phyloP scores from a whole-genome alignment of 495 filamentous ascomycete species.

The Tuber indicum region DNA sequence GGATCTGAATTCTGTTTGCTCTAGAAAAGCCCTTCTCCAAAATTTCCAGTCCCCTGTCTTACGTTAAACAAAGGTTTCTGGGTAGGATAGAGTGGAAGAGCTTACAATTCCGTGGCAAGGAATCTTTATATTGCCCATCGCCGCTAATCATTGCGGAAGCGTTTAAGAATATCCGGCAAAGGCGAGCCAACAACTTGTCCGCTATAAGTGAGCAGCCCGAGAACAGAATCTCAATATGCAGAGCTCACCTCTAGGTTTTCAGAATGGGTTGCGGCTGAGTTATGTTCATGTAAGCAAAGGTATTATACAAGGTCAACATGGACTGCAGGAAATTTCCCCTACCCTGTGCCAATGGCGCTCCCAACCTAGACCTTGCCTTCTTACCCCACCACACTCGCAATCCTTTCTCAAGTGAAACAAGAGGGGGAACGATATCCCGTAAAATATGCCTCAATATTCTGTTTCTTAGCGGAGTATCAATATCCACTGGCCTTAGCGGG shows the following conservation, averaged over 20 bases:
- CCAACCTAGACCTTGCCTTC: background rate
- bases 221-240: background rate
- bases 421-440: background rate
- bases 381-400: no score
- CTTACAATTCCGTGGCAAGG: background rate
- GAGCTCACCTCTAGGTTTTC: background rate
- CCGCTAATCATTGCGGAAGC: background rate
- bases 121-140: background rate
- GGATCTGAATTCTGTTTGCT: conserved; percentile 20
- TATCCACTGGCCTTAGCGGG: background rate
- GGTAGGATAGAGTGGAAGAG: background rate
- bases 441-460: background rate
- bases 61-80: background rate
- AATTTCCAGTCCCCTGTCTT: conserved; percentile 9
- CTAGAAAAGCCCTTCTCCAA: conserved; percentile 12
- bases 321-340: background rate
- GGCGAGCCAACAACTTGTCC: background rate
- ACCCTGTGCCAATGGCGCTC: background rate
- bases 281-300: background rate
- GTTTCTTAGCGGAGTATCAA: background rate
- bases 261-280: background rate
- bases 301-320: background rate
- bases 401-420: background rate
- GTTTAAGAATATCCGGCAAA: background rate
- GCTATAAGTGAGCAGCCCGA: background rate